Evolutionary conservation across 2,329 filamentous ascomycete genomes (phyloP).

Genomic region (Saccharata proteae): DNA sequence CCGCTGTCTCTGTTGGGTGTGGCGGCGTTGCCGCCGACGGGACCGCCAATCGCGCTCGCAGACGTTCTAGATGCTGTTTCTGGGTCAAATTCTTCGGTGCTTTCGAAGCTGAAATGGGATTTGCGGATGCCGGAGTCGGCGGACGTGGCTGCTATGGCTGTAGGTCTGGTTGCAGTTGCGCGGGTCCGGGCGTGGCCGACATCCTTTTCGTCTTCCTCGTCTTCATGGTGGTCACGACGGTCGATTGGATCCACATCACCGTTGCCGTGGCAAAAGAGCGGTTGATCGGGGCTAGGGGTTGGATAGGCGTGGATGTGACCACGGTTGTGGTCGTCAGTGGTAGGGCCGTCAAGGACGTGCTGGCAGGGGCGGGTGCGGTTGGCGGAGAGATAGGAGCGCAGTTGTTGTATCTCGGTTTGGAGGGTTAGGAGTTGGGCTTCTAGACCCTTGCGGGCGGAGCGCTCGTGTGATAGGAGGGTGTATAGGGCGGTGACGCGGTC

Average conservation of each 20-base stretch:
- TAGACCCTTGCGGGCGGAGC: constrained; percentile 21
- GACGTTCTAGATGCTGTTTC: too few species aligned
- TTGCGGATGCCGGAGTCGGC: constrained; percentile 2
- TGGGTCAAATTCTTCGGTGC: not conserved
- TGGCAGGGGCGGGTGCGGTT: too few species aligned
- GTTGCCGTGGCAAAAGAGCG: not conserved
- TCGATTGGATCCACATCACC: not conserved
- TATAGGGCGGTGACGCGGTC: constrained; percentile 16
- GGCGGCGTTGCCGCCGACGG: too few species aligned
- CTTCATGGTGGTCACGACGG: too few species aligned
- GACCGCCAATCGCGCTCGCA: too few species aligned
- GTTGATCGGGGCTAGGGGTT: constrained; percentile 20
- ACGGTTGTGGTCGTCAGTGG: constrained; percentile 12
- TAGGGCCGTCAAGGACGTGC: constrained; percentile 17
- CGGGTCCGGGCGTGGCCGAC: too few species aligned
- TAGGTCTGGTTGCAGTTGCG: not conserved
- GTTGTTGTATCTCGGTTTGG: constrained; percentile 18
- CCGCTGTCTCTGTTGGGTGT: too few species aligned
- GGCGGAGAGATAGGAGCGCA: too few species aligned
- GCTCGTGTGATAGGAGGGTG: constrained; percentile 18
- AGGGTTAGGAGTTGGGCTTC: constrained; percentile 20
- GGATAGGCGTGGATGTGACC: constrained; percentile 17
- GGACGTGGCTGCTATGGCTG: constrained; percentile 1
- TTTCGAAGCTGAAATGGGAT: constrained; percentile 6
- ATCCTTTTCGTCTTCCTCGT: too few species aligned